Base-by-base conservation (phyloP, 208 protist species). In the Leptomonas seymouri region DNA sequence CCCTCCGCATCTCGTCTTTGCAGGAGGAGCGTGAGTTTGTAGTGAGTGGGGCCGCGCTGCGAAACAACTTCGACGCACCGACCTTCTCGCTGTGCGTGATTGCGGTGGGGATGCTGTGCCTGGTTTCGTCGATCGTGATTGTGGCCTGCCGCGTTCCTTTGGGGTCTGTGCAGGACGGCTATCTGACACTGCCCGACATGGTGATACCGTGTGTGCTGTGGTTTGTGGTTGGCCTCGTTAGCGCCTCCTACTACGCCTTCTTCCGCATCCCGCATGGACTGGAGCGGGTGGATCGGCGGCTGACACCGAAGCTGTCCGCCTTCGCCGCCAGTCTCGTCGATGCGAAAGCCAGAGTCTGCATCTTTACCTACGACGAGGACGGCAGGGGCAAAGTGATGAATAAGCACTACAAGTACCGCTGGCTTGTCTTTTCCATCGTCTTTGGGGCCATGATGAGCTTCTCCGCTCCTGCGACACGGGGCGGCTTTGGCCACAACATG, bases 1-100 rank as follows among this genome's bases (percentile, higher is more conserved):
- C 87, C 21, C 58, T 86, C 6, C 84, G 76, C 27, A 78, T 91
- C 23, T 81, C 67, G 3, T 67, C 82, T 2, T 65, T 95, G 49
- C 74, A 89, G 39, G 82, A 90, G 74, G 86, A 95, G 76, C 74
- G 90, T 15, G 85, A 92, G 74, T 95, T 90, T 60, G 87, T 95
- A 18, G 85, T 93, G 16, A 93, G 87, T 57, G 90, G 90, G 28
- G 90, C 86, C 3, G 76, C 78, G 16, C 80, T 95, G n/a, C 73
- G 81, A 53, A 76, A 74, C 28, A 74, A 78, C 67, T 93, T 93
- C 64, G 77, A 92, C 31, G 67, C 81, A 1, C 86, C 87, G n/a
- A 73, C 73, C 11, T 67, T 63, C 25, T 84, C 80, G 0, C 48
- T 95, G 9, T 86, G 61, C 62, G 42, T 78, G 23, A 78, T 81